These are phyloP conservation scores for Selaginella moellendorffii DNA, from an alignment of 75 land plant species.

Conservation along the genomic window DNA sequence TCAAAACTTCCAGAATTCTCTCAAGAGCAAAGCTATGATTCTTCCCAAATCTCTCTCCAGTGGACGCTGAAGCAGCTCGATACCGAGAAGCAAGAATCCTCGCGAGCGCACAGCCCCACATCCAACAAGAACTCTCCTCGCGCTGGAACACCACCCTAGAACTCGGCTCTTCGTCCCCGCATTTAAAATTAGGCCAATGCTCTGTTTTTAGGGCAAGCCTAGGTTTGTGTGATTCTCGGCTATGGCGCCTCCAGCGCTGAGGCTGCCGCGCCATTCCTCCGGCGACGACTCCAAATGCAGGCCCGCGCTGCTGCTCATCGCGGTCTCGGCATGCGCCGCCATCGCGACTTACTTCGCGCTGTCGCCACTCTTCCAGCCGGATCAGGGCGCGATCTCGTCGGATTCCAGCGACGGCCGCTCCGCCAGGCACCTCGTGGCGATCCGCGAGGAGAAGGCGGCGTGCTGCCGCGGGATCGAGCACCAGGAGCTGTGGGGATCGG, in stretches of 20 bases:
- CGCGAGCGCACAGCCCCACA: too few species aligned
- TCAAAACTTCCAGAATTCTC: background rate
- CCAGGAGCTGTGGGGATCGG: conserved; percentile 67
- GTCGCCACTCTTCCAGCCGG: background rate
- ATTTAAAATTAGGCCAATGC: too few species aligned
- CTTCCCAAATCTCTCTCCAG: background rate
- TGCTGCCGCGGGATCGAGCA: conserved; percentile 59
- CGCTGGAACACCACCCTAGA: too few species aligned
- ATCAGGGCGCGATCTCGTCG: background rate
- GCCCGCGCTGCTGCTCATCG: background rate
- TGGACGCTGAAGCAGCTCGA: background rate
- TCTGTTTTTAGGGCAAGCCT: background rate
- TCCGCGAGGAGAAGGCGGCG: conserved; percentile 4
- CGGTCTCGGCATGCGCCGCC: background rate
- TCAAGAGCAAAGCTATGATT: background rate
- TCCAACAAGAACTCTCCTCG: too few species aligned
- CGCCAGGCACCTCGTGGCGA: background rate
- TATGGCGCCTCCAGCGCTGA: background rate
- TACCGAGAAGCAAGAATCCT: background rate
- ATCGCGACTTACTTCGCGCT: background rate
- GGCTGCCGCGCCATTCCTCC: background rate
- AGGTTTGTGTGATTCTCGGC: background rate
- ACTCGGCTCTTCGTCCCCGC: too few species aligned
- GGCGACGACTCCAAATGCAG: background rate
- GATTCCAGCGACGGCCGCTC: background rate